Base-by-base conservation (phyloP, 1,139 yeast species). In the Candida dubliniensis region DNA sequence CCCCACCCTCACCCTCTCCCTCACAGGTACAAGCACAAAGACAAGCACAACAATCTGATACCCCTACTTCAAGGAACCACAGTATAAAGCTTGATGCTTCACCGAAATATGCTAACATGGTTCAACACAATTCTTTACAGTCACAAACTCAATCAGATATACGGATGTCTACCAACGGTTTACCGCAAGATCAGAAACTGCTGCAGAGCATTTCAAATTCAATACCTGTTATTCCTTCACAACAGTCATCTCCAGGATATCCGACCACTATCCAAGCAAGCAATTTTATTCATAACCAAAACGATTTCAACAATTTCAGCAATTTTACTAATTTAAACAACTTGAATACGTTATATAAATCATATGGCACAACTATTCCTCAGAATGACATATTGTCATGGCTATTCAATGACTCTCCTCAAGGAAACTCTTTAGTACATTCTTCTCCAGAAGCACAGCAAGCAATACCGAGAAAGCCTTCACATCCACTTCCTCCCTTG, bases 331-430 rank as follows among this genome's bases (percentile, higher is more conserved):
- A n/a, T 14, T n/a, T n/a, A 10, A 10, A 30, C 32, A 30, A 30
- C 32, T 18, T 18, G 23, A 18, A 18, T 18, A 18, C 23, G 23
- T 18, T 18, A 5, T 18, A 18, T 18, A 18, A 18, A 18, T 18
- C 23, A 18, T 31, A 30, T 30, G 34, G 34, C 5, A 31, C 40
- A n/a, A 37, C 34, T 18, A 31, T 37, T 23, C 47, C 57, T 27
- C 74, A 67, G 41, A 66, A 57, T 35, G 75, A 70, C 47, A 66
- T 71, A 24, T 51, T 70, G 10, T 64, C 71, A 11, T 70, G 76
- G 76, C 51, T 71, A 5, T 42, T 42, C 13, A 42, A 29, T 26
- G 45, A 42, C 15, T 25, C 39, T 11, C 43, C 43, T 4, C 43
- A 35, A 27, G 43, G 40, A 14, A 38, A 30, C 42, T 30, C 31